phyloP scores from a whole-genome alignment of 352 stramenopile genomes.

The Pythium periplocum region DNA sequence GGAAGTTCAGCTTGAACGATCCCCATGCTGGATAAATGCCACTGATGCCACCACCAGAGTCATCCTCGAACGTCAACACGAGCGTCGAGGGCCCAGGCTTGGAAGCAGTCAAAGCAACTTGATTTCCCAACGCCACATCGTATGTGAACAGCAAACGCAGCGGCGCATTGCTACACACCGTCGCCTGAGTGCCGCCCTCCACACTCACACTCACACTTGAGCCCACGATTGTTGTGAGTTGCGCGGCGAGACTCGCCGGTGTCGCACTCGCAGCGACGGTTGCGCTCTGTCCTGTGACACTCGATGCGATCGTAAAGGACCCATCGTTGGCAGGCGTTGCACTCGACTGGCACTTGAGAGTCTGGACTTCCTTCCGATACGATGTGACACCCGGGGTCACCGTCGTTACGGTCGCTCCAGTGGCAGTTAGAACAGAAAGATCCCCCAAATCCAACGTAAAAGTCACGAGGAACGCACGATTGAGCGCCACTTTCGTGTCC shows the following conservation, averaged over 20 bases:
- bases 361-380: constrained; percentile 73
- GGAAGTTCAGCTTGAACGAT: constrained; percentile 62
- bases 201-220: constrained; percentile 34
- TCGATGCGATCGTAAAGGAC: constrained; percentile 51
- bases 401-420: constrained; percentile 28
- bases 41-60: constrained; percentile 48
- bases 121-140: constrained; percentile 44
- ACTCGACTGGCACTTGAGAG: constrained; percentile 52
- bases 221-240: constrained; percentile 26
- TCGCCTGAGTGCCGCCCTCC: constrained; percentile 33
- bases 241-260: constrained; percentile 21
- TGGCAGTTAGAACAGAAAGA: constrained; percentile 31
- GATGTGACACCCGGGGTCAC: constrained; percentile 34
- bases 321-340: constrained; percentile 26
- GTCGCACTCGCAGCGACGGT: constrained; percentile 37
- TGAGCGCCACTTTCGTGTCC: constrained; percentile 25
- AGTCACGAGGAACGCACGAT: constrained; percentile 56
- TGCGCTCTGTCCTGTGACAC: constrained; percentile 24
- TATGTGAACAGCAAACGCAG: constrained; percentile 82
- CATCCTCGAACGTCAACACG: constrained; percentile 31
- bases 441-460: constrained; percentile 52
- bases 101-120: constrained; percentile 39
- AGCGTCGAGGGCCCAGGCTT: constrained; percentile 26
- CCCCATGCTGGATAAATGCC: constrained; percentile 87
- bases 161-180: constrained; percentile 34